Conservation (phyloP, 257 asterid genomes). For the Lycium ferocissimum region DNA sequence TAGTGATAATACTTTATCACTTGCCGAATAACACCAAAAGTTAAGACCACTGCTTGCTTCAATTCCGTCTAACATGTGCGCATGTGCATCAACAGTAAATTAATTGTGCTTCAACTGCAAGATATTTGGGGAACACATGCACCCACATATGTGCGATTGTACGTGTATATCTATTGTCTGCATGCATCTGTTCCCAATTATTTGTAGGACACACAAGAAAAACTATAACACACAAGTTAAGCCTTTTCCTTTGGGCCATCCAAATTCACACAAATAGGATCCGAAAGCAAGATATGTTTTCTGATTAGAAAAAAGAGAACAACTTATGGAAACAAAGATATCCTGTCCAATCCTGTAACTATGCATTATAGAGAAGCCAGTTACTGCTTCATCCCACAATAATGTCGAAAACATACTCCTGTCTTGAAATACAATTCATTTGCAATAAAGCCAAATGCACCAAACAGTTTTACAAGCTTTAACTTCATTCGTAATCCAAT, state of each 20-base stretch:
- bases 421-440: neutral
- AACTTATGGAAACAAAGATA: neutral
- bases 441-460: neutral
- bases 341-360: neutral
- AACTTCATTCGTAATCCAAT: neutral
- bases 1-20: neutral
- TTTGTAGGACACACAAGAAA: neutral
- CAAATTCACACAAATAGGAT: neutral
- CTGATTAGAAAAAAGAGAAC: neutral
- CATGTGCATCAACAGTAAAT: neutral
- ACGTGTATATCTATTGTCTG: neutral
- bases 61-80: neutral
- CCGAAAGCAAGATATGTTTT: neutral
- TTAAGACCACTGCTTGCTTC: slow-evolving; percentile 10
- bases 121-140: neutral
- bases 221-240: neutral
- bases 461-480: neutral
- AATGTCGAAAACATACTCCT: neutral
- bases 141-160: neutral
- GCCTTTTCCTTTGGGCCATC: slow-evolving; percentile 11
- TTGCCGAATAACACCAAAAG: neutral
- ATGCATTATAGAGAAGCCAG: neutral
- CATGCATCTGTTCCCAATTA: neutral
- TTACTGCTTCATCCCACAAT: neutral
- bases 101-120: slow-evolving; percentile 8